Base-by-base conservation (phyloP, 192 early-diverging fungal genomes). In the Haplosporangium gracile region DNA sequence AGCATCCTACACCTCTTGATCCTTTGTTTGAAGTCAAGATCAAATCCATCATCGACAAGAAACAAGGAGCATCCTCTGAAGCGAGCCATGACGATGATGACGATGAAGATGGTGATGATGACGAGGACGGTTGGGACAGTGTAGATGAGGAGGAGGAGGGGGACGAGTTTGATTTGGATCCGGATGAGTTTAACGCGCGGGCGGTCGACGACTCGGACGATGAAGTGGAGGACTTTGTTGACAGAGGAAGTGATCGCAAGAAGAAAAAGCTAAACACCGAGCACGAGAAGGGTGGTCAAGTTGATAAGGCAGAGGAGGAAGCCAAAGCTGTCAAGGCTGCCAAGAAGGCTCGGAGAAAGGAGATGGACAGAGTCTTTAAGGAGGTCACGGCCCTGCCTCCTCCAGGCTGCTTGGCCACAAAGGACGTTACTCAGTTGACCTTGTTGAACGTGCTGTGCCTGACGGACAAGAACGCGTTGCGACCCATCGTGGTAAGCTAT, bases 21-120 rank as follows among this genome's bases (percentile, higher is more conserved):
- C 75, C 83, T 20, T 38, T 81, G 20, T 77, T 88, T 80, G 81
- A 80, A 24, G 77, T 72, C 18, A 82, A 83, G 57, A 72, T 86
- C 1, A 65, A 82, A 39, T 32, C 78, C 7, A 75, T 82, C 39
- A 69, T 72, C 4, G 42, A 47, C 29, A 55, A 72, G 9, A 82
- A 86, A 29, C 57, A 80, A n/a, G 81, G 77, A 0, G n/a, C 60
- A 3, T 15, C 57, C 16, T 20, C 15, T 9, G 47, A 43, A 18
- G 18, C 60, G 2, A 51, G 47, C 2, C 2, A 13, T 49, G 80
- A 88, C 22, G 47, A 78, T 32, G 68, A 72, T 38, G 53, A 70
- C 26, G 83, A 77, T 18, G 76, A 73, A 42, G 75, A 82, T 26
- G 77, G 84, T 18, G 87, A 73, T 39, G 63, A 72, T 2, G 72